Percentiles rank a stretch among this genome's conserved stretches.
These are phyloP conservation scores for Peltaster fructicola DNA, from an alignment of 2,329 filamentous ascomycete species.

Conservation along the genomic window DNA sequence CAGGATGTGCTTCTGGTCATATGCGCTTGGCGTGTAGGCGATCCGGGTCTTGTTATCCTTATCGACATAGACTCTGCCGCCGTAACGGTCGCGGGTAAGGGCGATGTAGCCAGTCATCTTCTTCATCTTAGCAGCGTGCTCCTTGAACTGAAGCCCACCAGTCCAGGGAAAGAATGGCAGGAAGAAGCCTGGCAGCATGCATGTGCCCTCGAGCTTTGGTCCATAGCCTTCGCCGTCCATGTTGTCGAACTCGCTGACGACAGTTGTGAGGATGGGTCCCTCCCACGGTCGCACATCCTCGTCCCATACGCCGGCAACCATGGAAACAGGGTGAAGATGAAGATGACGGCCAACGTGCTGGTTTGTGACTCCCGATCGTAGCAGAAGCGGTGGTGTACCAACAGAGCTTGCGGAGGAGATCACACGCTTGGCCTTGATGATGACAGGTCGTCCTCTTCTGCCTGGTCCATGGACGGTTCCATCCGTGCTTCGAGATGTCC, in stretches of 20 bases:
- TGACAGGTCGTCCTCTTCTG: constrained; percentile 40
- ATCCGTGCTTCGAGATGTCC: constrained; percentile 51
- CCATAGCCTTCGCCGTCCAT: constrained; percentile 68
- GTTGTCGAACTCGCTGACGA: constrained; percentile 63
- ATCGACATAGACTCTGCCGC: constrained; percentile 58
- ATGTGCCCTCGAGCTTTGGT: constrained; percentile 58
- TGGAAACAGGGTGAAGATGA: constrained; percentile 55
- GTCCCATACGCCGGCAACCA: constrained; percentile 44
- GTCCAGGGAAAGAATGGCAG: constrained; percentile 48
- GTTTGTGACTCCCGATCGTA: constrained; percentile 66
- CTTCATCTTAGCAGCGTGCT: constrained; percentile 48
- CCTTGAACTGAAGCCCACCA: constrained; percentile 53
- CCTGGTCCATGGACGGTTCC: constrained; percentile 37
- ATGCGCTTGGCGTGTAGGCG: constrained; percentile 51
- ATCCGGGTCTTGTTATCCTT: constrained; percentile 42
- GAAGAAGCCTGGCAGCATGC: constrained; percentile 54
- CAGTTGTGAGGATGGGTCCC: constrained; percentile 63
- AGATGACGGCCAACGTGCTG: constrained; percentile 67
- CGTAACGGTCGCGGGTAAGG: constrained; percentile 57
- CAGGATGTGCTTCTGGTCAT: constrained; percentile 54
- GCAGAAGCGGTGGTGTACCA: constrained; percentile 57
- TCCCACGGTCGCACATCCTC: constrained; percentile 46
- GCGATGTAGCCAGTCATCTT: constrained; percentile 57
- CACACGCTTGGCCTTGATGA: constrained; percentile 63
- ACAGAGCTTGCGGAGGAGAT: constrained; percentile 63